Evolutionary conservation across 2,329 filamentous ascomycete genomes (phyloP).

Genomic region (Ceratocystis huliohia): DNA sequence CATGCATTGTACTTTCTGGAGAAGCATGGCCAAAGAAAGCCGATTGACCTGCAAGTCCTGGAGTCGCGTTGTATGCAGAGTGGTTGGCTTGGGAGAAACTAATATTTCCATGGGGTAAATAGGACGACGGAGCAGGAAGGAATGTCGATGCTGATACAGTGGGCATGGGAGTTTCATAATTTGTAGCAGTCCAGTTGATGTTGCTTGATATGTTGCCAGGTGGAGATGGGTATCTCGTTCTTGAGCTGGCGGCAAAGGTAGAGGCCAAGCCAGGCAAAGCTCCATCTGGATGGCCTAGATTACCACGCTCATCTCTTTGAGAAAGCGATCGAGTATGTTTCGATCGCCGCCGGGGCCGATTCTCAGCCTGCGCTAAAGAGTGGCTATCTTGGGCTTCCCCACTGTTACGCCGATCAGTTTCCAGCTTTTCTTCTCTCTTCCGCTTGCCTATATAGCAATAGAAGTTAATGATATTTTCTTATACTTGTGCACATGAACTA

Average conservation of each 20-base stretch:
- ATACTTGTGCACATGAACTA: constrained; percentile 28
- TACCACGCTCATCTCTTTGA: background rate
- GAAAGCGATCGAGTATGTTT: background rate
- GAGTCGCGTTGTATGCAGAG: constrained; percentile 2
- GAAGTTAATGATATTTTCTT: background rate
- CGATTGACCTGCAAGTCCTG: constrained; percentile 1
- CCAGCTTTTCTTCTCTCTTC: constrained; percentile 13
- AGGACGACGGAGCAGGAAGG: background rate
- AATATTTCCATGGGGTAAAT: background rate
- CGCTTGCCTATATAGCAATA: constrained; percentile 13
- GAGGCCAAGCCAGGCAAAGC: background rate
- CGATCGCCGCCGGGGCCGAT: background rate
- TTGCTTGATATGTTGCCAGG: background rate
- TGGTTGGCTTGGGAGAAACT: background rate
- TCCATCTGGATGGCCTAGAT: background rate
- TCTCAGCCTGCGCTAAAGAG: constrained; percentile 1
- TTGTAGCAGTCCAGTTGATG: background rate
- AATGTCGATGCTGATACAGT: background rate
- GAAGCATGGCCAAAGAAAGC: constrained; percentile 1
- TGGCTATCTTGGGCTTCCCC: background rate
- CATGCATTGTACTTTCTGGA: constrained; percentile 1
- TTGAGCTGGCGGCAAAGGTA: background rate
- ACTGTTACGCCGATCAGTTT: constrained; percentile 7
- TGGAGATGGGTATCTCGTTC: background rate
- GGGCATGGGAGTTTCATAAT: background rate